Conservation (phyloP, 179 eudicot species). For the Beta lomatogona region DNA sequence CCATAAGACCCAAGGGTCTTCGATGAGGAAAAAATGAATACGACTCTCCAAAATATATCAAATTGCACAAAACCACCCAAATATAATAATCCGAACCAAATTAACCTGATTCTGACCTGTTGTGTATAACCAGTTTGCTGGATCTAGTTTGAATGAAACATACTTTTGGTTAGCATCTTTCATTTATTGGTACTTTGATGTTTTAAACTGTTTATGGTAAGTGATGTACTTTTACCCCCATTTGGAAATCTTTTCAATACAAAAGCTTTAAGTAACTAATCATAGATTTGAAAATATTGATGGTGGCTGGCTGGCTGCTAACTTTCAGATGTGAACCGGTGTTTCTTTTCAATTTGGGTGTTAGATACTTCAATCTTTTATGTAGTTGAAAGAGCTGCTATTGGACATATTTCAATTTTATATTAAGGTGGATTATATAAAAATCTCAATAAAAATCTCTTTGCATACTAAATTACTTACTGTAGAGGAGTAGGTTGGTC, state of each 20-base stretch:
- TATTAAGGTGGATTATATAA: background rate
- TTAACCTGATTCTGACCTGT: background rate
- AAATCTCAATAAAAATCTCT: background rate
- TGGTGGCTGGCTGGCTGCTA: background rate
- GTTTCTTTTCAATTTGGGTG: background rate
- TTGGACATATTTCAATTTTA: background rate
- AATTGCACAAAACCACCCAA: too few relatives aligned
- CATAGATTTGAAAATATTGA: conserved; percentile 18
- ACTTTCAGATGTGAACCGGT: conserved; percentile 5
- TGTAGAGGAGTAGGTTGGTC: background rate
- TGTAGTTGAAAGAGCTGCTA: background rate
- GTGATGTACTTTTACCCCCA: conserved; percentile 24
- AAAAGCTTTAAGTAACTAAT: conserved; percentile 9
- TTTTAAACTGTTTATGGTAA: background rate
- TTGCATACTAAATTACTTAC: background rate
- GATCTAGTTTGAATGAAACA: background rate
- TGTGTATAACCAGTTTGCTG: background rate
- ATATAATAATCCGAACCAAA: background rate
- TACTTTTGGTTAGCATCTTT: background rate
- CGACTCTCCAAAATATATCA: background rate
- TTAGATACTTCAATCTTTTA: conserved; percentile 1
- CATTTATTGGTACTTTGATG: conserved; percentile 14
- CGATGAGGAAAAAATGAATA: background rate
- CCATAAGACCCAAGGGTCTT: too few relatives aligned
- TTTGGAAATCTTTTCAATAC: conserved; percentile 18